Conservation (phyloP, 2,329 filamentous ascomycete genomes). For the Lecanosticta acicola region DNA sequence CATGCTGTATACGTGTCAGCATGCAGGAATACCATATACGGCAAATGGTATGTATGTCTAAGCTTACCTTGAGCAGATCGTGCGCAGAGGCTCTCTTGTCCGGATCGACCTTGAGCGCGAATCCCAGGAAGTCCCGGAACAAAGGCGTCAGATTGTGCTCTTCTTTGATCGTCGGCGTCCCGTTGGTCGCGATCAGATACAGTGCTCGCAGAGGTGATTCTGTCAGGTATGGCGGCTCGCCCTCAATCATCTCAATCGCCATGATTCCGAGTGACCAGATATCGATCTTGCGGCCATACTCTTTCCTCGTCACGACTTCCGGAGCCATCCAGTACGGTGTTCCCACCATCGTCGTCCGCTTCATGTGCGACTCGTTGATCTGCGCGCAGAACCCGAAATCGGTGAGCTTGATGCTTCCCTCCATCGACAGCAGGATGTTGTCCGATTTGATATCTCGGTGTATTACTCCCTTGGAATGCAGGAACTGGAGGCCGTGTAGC, state of each 20-base stretch:
- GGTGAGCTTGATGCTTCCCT: conserved; percentile 96
- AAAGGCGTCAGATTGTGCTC: conserved; percentile 73
- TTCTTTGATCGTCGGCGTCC: conserved; percentile 91
- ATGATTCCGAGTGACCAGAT: conserved; percentile 99
- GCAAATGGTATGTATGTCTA: too few relatives aligned
- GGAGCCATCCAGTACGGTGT: conserved; percentile 99
- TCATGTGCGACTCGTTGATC: conserved; percentile 94
- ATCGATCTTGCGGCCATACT: conserved; percentile 96
- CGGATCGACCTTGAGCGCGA: conserved; percentile 92
- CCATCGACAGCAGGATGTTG: conserved; percentile 88
- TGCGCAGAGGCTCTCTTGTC: conserved; percentile 95
- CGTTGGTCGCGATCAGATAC: conserved; percentile 94
- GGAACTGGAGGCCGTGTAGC: conserved; percentile 81
- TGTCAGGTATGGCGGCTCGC: conserved; percentile 92
- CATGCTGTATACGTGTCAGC: conserved; percentile 36
- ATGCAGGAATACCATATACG: too few relatives aligned
- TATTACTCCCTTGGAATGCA: conserved; percentile 96
- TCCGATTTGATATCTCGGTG: conserved; percentile 99
- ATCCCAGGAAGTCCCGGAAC: conserved; percentile 86
- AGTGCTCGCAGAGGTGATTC: conserved; percentile 89
- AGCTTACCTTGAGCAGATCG: conserved; percentile 80
- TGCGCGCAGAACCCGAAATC: conserved; percentile 99
- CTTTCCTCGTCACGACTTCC: conserved; percentile 93
- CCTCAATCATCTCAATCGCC: conserved; percentile 99
- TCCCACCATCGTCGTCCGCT: conserved; percentile 97